Evolutionary conservation across 768 basidiomycete genomes (phyloP).

Genomic region (Paxillus involutus): DNA sequence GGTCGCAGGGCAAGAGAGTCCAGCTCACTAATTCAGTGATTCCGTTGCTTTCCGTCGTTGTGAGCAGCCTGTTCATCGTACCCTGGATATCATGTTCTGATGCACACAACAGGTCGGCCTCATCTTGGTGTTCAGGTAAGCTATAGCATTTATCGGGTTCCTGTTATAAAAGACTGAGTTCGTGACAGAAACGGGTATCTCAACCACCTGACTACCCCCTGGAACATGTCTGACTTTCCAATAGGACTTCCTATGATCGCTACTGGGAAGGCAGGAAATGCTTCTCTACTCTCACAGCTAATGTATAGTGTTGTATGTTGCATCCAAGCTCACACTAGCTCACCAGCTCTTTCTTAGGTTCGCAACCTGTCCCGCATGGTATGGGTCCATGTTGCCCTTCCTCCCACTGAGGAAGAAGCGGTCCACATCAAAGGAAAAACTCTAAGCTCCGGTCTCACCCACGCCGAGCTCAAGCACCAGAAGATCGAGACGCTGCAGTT

Average conservation of each 20-base stretch:
- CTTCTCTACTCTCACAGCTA: constrained; percentile 69
- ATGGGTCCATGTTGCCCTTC: constrained; percentile 77
- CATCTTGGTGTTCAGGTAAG: constrained; percentile 82
- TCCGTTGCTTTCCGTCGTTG: constrained; percentile 87
- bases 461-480: constrained; percentile 53
- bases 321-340: not conserved
- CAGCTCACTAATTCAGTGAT: constrained; percentile 81
- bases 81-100: not conserved
- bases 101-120: constrained; percentile 65
- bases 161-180: not conserved
- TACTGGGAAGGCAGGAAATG: constrained; percentile 89
- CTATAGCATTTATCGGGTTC: not conserved
- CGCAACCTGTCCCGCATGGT: constrained; percentile 77
- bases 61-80: constrained; percentile 37
- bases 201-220: not conserved
- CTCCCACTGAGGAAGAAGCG: constrained; percentile 49
- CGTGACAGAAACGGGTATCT: constrained; percentile 61
- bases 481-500: constrained; percentile 75
- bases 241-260: constrained; percentile 81
- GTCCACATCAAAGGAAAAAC: constrained; percentile 52
- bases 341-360: constrained; percentile 33
- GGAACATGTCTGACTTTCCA: constrained; percentile 9
- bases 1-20: constrained; percentile 55
- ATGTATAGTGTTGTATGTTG: constrained; percentile 35
- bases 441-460: constrained; percentile 43